Evolutionary conservation across 192 early-diverging fungal species (phyloP), one percentile per base, ranked within the genome.

Genomic region (Allomyces macrogynus): DNA sequence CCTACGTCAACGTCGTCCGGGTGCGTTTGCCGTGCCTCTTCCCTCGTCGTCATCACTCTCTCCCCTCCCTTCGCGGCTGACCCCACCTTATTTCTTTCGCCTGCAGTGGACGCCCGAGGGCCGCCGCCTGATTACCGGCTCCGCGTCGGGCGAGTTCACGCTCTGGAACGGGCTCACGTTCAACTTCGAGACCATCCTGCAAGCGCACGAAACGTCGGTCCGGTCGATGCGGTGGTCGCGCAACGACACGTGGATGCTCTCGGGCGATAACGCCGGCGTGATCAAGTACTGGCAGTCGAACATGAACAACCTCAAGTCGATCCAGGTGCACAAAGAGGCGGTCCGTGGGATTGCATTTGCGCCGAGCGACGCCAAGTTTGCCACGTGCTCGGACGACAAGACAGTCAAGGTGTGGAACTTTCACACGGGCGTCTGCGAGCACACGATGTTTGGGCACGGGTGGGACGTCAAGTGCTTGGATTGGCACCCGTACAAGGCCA

Each of bases 251-350:
- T 99, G 90, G 89, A 85, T 99, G 80, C 85, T 99, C 4, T 90
- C 86, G 18, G 92, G 86, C 5, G 95, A 95, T 70, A 86, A 93
- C 63, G 78, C 80, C 26, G 95, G 95, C 27, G 75, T 87, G 20
- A 90, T 99, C 66, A 99, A 99, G 72, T 99, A 97, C 72, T 99
- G 93, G 92, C 89, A 93, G 74, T 87, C 86, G 26, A 97, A 94
- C 67, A 85, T 99, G 83, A 91, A 87, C 71, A 90, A 94, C 67
- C 73, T 98, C 24, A 92, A 96, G 65, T 81, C 84, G 57, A 82
- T 95, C 63, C 76, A 80, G 61, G 95, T 84, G 0, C 95, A 98
- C 71, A 87, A 88, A 68, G 86, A 90, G 72, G 83, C 85, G 0
- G 88, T 96, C 25, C 80, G 93, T n/a, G 93, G 89, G 76, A 65